Evolutionary conservation across 2,329 filamentous ascomycete genomes (phyloP), one percentile per base, ranked within the genome.

Genomic region (Sporothrix sp.): DNA sequence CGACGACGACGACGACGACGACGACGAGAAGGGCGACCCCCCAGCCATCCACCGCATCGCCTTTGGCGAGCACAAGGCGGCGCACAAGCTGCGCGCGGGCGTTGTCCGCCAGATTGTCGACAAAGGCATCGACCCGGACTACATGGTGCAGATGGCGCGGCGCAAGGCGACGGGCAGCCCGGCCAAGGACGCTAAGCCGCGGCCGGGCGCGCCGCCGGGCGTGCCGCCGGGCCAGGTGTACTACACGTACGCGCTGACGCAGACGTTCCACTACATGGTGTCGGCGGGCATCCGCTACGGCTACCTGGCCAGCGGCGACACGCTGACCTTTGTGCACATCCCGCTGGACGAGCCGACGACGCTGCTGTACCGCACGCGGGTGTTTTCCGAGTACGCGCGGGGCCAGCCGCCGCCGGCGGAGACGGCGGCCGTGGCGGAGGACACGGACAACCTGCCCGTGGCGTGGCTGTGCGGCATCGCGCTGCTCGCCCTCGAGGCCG

Each of bases 211-310:
- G 25, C 25, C 6, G 3, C 30, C n/a, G 40, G 27, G 11, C 13
- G 27, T 32, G 3, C 11, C 35, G 23, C 10, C 20, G 8, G 48
- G 18, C 35, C n/a, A 35, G 2, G 44, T 49, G 20, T 49, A 21
- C 6, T 35, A 51, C 32, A 48, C 52, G 10, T 27, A 35, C 16
- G 45, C 21, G 3, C 20, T 54, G 18, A 49, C 35, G 27, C 48
- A 54, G n/a, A 42, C 44, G 7, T 53, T 32, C 27, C 48, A 53
- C 48, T 51, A 51, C 32, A 53, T 53, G 48, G 30, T 53, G 8
- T 44, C 44, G 1, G 33, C 52, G 3, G 52, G 48, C 14, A 25
- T 53, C 6, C 43, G 48, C 18, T 51, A 25, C 14, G 44, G 52
- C 7, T 53, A 53, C 25, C 28, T 53, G 18, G 48, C 52, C 9